Evolutionary conservation across 1,139 yeast genomes (phyloP), one percentile per base, ranked within the genome.

Genomic region (Saccharomyces hybrid): DNA sequence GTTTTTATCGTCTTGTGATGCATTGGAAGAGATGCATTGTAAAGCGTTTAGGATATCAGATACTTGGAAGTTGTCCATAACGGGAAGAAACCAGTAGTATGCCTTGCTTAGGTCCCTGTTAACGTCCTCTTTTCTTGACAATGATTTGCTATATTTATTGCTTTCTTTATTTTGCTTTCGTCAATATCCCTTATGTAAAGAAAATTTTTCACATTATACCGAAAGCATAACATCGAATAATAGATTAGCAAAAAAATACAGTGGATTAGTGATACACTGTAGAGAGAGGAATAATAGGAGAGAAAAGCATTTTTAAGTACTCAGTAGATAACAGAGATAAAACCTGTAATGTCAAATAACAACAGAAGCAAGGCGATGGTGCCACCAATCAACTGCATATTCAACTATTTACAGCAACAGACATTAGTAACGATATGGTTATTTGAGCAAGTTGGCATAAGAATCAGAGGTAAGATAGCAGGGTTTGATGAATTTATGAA

Each of bases 401-500:
- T 91, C 76, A 86, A 87, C 71, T 87, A 82, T 67, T 77, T 93
- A 58, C 97, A 91, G 68, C 88, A 86, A 64, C 95, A 88, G 62
- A 76, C 86, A 1, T 75, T 78, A 21, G 97, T 91, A 46, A 82
- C 85, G 24, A 82, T 91, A 48, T 91, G 97, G 97, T 76, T 91
- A 27, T 90, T 78, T 63, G 98, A 93, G 66, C 97, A 93, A 69
- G 80, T 85, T 0, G 83, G 82, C 34, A 78, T 80, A 62, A 77
- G 95, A 59, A 81, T 95, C 29, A 90, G 87, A 62, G 99, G 99
- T 1, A 81, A 79, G 60, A 85, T 93, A 51, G 77, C 76, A 55
- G 99, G 99, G 1, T 93, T 95, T 71, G 99, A 95, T 70, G 99
- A 95, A 73, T 93, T 90, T 66, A 93, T 95, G 99, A 95, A 95